Conservation (phyloP, 306 rosid genomes). For the Gillenia trifoliata region DNA sequence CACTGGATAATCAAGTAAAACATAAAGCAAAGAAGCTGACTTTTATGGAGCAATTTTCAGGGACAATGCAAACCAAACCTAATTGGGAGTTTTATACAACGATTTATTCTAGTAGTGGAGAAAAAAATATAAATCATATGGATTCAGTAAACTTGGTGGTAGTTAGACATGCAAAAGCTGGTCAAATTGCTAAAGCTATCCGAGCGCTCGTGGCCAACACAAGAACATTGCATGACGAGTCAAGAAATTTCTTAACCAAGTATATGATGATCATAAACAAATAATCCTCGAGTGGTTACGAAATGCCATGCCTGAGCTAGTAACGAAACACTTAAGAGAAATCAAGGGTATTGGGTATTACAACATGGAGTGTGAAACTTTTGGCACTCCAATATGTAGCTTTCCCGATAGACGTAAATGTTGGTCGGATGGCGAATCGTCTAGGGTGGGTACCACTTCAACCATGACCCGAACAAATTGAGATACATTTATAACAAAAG, state of each 20-base stretch:
- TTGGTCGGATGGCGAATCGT: no score
- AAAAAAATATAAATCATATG: slow-evolving; percentile 16
- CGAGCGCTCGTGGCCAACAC: no score
- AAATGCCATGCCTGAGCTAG: slow-evolving; percentile 43
- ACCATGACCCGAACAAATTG: no score
- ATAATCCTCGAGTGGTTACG: slow-evolving; percentile 71
- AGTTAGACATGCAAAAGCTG: slow-evolving; percentile 34
- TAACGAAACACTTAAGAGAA: not conserved
- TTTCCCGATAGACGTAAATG: no score
- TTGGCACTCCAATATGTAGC: no score
- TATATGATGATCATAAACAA: slow-evolving; percentile 29
- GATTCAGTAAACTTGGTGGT: slow-evolving; percentile 66
- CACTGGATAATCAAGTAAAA: slow-evolving; percentile 1
- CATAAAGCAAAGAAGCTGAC: not conserved
- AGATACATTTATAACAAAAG: no score
- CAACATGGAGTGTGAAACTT: no score
- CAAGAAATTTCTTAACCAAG: slow-evolving; percentile 45
- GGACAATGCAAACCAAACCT: slow-evolving; percentile 10
- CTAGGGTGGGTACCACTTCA: no score
- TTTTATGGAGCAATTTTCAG: not conserved
- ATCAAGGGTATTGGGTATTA: no score
- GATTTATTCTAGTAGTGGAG: not conserved
- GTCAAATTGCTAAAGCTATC: slow-evolving; percentile 43
- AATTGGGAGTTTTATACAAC: slow-evolving; percentile 50
- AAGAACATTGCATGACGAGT: no score